Evolutionary conservation across 345 rosid species (phyloP).

Genomic region (Salix arbutifolia): DNA sequence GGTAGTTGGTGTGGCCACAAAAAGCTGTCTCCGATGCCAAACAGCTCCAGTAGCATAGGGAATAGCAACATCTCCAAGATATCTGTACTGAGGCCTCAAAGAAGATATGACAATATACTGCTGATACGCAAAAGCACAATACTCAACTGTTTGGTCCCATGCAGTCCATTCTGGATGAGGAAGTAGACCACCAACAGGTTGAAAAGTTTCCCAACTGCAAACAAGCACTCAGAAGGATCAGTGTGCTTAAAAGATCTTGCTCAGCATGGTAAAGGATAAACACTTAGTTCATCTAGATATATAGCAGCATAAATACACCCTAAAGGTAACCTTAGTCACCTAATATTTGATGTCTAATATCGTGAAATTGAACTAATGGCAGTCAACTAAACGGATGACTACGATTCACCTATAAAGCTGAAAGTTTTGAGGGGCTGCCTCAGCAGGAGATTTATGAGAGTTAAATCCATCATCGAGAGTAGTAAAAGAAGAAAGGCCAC

Average conservation of each 20-base stretch:
- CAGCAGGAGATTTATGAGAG: constrained; percentile 64
- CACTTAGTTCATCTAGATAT: too few relatives aligned
- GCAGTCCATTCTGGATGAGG: constrained; percentile 99
- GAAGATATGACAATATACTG: constrained; percentile 87
- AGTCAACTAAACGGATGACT: neutral
- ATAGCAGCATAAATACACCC: too few relatives aligned
- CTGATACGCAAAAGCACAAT: constrained; percentile 95
- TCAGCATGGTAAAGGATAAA: too few relatives aligned
- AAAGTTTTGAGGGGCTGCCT: constrained; percentile 79
- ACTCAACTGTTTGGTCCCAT: constrained; percentile 98
- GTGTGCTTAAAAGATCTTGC: neutral
- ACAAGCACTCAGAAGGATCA: constrained; percentile 10
- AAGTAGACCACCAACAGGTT: constrained; percentile 90
- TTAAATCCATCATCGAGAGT: constrained; percentile 73
- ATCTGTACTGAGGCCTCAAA: constrained; percentile 91
- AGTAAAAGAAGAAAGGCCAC: constrained; percentile 70
- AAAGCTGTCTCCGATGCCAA: constrained; percentile 97
- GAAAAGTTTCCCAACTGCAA: constrained; percentile 94
- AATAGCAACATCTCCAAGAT: constrained; percentile 95
- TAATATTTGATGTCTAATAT: neutral
- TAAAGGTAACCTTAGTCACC: too few relatives aligned
- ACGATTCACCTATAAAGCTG: constrained; percentile 81
- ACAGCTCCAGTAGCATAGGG: constrained; percentile 94
- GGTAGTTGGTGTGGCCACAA: constrained; percentile 94
- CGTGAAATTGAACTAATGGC: neutral